Base-by-base conservation (phyloP, 2,329 filamentous ascomycete species). In the Ophiognomonia clavigignenti-juglandacearum region DNA sequence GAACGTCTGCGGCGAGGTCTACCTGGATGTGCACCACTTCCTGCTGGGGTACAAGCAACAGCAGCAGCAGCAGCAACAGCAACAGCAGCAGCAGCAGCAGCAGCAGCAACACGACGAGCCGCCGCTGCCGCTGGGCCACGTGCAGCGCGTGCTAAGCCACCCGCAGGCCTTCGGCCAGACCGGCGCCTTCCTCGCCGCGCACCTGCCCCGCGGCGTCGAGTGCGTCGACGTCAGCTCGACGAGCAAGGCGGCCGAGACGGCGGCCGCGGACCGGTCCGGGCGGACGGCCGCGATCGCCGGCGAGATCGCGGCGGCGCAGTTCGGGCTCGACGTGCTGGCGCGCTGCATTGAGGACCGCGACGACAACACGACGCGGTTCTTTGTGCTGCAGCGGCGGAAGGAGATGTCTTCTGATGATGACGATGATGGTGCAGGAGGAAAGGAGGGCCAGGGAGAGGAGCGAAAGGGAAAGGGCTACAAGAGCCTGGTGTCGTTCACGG, bases 141-240 rank as follows among this genome's bases (percentile, higher is more conserved):
- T 97, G 59, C 78, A 75, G 56, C 84, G 85, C 59, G 67, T 98
- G 34, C 95, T 96, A 70, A 93, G 88, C 20, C 93, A 98, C 66
- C 91, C 92, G 9, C 93, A 98, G 67, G 93, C 90, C 23, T 96
- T 93, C 74, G 90, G 90, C 22, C 93, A 98, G 69, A 96, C 91
- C 66, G 82, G 83, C 37, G 66, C 62, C 8, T 96, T 96, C 66
- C 77, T 96, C 22, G 72, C 75, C 8, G 71, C 74, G 23, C 73
- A 87, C 57, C 78, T 96, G 52, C n/a, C n/a, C n/a, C 83, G 82
- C 56, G 80, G 80, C 37, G 74, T 85, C n/a, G 88, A 95, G 68
- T 77, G 83, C 43, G 79, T 92, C 50, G 91, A 97, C 61, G 85
- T 88, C 36, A 86, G 83, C 51, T 93, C 86, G 23, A 98, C 93